Evolutionary conservation across 176 grass and related monocot species (phyloP), one percentile per base, ranked within the genome.

Genomic region (Alloteropsis semialata): DNA sequence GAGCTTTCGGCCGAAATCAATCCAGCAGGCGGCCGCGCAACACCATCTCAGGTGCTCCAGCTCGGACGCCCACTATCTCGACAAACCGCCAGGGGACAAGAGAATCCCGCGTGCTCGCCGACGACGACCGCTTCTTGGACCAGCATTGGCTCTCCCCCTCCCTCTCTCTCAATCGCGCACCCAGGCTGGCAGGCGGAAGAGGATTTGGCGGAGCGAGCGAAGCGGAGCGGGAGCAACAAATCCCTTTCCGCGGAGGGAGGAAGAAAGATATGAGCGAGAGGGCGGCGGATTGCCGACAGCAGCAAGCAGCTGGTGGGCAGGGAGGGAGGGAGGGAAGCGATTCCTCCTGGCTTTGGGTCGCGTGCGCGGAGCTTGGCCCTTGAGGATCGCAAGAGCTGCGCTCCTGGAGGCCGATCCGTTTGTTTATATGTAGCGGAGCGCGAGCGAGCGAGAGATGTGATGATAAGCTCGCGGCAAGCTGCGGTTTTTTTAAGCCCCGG

Each of bases 1-100:
- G 34, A 46, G 74, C 82, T 88, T 64, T 89, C 51, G 87, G 83
- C 75, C 83, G 55, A 64, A 69, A 76, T 82, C 44, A 87, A 66
- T 37, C 46, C 25, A 2, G 45, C 30, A 2, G 45, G 38, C 34
- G 74, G 28, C 53, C 39, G 29, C 29, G 62, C 74, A 21, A 15
- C 41, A 51, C 25, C 76, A 51, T 51, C 69, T 76, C 78, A 86
- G 88, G 78, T 78, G 82, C 82, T 84, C 69, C 68, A 73, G 76
- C 76, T 55, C 29, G 71, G 48, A 30, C 50, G 60, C 1, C 75
- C 75, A 60, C 82, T 69, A 64, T 43, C 5, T 69, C 54, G 71
- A 63, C 82, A 81, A 11, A 28, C 41, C 72, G 78, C 65, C 82
- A 36, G 44, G 29, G 43, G 62, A 43, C 42, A 76, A 12, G 34